A percentile compares a stretch with the other conserved stretches of the same genome.
phyloP scores from a whole-genome alignment of 1,284 basidiomycete genomes.

The Cryptococcus hybrid region DNA sequence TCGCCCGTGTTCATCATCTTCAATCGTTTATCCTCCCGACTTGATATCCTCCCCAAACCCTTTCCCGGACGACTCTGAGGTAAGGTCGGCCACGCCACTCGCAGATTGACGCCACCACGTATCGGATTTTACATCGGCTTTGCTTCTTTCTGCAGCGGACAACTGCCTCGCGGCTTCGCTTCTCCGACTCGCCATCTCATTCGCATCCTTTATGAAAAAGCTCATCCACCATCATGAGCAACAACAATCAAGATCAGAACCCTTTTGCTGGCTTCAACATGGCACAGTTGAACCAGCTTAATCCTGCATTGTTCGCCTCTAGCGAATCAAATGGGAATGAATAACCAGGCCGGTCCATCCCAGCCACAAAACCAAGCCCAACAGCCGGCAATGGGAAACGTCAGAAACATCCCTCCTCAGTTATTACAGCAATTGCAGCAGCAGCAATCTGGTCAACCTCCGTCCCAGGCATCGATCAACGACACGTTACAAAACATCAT shows the following conservation, averaged over 20 bases:
- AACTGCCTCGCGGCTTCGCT: no score
- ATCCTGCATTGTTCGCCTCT: conserved; percentile 17
- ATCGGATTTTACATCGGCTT: no score
- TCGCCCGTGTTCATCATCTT: no score
- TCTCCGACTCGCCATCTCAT: no score
- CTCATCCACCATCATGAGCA: neutral
- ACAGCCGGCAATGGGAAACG: neutral
- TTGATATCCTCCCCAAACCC: no score
- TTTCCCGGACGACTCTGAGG: no score
- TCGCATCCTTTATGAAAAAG: neutral
- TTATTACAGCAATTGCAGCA: conserved; percentile 1
- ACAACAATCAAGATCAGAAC: neutral
- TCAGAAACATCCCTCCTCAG: neutral
- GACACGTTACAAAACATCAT: conserved; percentile 13
- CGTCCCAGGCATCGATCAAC: conserved; percentile 2
- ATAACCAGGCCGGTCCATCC: conserved; percentile 1
- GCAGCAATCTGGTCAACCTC: neutral
- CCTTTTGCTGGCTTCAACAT: conserved; percentile 8
- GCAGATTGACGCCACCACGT: no score
- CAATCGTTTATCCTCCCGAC: no score
- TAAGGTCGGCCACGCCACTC: no score
- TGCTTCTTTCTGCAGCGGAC: no score
- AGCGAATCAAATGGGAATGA: conserved; percentile 5
- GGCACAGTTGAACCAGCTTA: conserved; percentile 11
- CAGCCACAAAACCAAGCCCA: neutral